Base-by-base conservation (phyloP, 1,284 basidiomycete species). In the Thecaphora thlaspeos region DNA sequence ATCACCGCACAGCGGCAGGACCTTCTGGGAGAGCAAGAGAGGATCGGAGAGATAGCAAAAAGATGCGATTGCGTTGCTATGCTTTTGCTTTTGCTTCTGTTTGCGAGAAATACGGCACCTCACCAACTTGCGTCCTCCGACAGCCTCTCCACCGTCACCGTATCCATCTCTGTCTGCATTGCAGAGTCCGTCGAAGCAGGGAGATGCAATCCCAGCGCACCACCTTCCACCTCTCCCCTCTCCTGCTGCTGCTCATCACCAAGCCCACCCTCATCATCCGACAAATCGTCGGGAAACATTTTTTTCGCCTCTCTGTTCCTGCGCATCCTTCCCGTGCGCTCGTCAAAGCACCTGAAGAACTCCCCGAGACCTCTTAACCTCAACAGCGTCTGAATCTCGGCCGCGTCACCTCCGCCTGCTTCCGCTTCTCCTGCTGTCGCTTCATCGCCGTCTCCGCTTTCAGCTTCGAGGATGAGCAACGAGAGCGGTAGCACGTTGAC, bases 321-420 rank as follows among this genome's bases (percentile, higher is more conserved):
- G 9, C 56, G 36, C 40, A 60, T 43, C 9, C 48, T 42, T 1
- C 54, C 51, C 21, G 14, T 44, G 1, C 10, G 11, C 38, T 60
- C 54, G 41, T 65, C 61, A 22, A 65, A 65, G 45, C 61, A 65
- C 23, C 61, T 39, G 15, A 65, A 65, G 41, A 46, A 54, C 36
- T 49, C 51, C 7, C 61, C 61, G 21, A 57, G 8, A 1, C 46
- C 51, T 10, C 61, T 26, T 17, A 57, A 17, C 24, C 26, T 12
- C 37, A 65, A 34, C 54, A 55, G 45, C 19, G 9, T 36, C 18
- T 43, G 49, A 5, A 64, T 37, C 15, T 52, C 47, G 10, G 44
- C 36, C 11, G 49, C 38, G 5, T 43, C 23, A 39, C 26, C 22
- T 21, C 24, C 14, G 2, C 36, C 18, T 17, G 46, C 39, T 21